Evolutionary conservation across 1,139 yeast species (phyloP), one percentile per base, ranked within the genome.

Genomic region (Suhomyces maxii): DNA sequence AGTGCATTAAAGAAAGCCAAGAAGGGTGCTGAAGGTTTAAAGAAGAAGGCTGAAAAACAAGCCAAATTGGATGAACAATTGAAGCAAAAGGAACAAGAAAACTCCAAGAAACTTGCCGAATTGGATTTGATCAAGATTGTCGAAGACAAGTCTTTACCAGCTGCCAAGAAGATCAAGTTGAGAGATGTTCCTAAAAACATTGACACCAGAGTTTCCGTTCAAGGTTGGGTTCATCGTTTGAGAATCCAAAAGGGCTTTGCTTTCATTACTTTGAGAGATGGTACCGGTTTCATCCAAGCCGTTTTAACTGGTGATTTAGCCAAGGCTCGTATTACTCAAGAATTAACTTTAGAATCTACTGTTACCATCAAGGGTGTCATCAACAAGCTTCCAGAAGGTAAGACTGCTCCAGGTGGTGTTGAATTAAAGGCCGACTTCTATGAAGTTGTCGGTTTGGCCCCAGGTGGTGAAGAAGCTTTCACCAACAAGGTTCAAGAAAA

Each of bases 191-290:
- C 76, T 48, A 77, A 73, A 3, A 63, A 71, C 63, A 69, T 86
- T 37, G 86, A 78, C 43, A 57, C 73, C 51, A 83, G 99, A 65
- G 89, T 90, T 47, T 66, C 76, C 50, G 85, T 91, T 37, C 84
- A 83, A 56, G 99, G 99, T 52, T 95, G 99, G 99, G 78, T 95
- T 52, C 99, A 95, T 70, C 87, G 99, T 67, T 77, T 93, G 61
- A 84, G 99, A 68, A 62, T 83, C 44, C 98, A 93, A 70, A 95
- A 95, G 75, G 97, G 96, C 35, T 80, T 89, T 45, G 95, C 88
- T 13, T 95, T 95, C 66, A 67, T 95, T 51, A 93, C 95, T 38
- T 76, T 95, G 61, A 84, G 99, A 76, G 99, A 95, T 65, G 99
- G 99, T 57, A 76, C 93, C 40, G 99, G 99, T 2, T 89, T 64